phyloP scores from a whole-genome alignment of 148 eudicot genomes.

The Linanthus parryae region DNA sequence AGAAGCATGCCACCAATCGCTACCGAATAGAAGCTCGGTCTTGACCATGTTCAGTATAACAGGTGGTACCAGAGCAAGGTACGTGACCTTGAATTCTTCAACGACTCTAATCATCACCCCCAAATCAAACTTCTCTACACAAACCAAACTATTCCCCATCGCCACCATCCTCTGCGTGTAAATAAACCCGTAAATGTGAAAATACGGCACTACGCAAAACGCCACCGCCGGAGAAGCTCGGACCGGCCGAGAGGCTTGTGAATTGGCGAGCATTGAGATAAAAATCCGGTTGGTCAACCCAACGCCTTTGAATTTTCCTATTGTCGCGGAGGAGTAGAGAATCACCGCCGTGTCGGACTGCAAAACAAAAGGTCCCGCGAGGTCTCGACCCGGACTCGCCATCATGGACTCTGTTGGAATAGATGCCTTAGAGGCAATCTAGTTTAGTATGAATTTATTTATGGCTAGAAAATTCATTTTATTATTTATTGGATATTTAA shows the following conservation, averaged over 20 bases:
- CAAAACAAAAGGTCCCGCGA: neutral
- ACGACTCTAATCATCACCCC: too few species aligned
- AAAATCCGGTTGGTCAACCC: conserved; percentile 21
- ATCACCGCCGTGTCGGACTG: too few species aligned
- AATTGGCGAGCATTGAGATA: neutral
- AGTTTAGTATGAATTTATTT: too few species aligned
- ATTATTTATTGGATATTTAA: too few species aligned
- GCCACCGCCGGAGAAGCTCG: neutral
- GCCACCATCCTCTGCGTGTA: neutral
- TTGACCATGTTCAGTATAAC: neutral
- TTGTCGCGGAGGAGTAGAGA: conserved; percentile 27
- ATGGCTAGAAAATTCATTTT: too few species aligned
- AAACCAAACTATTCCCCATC: conserved; percentile 7
- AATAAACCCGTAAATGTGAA: conserved; percentile 8
- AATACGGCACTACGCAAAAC: conserved; percentile 7
- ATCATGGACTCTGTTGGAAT: too few species aligned
- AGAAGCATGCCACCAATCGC: too few species aligned
- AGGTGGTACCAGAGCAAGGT: conserved; percentile 1
- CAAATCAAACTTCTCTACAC: too few species aligned
- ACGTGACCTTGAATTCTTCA: conserved; percentile 3
- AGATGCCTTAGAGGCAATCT: too few species aligned
- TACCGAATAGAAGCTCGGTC: too few species aligned
- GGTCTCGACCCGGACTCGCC: neutral
- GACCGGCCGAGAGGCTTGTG: neutral
- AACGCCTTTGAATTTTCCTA: conserved; percentile 21